Percentiles rank a stretch among this genome's conserved stretches.
These are phyloP conservation scores for Eucalyptus pumila DNA, from an alignment of 345 rosid species.

Conservation along the genomic window DNA sequence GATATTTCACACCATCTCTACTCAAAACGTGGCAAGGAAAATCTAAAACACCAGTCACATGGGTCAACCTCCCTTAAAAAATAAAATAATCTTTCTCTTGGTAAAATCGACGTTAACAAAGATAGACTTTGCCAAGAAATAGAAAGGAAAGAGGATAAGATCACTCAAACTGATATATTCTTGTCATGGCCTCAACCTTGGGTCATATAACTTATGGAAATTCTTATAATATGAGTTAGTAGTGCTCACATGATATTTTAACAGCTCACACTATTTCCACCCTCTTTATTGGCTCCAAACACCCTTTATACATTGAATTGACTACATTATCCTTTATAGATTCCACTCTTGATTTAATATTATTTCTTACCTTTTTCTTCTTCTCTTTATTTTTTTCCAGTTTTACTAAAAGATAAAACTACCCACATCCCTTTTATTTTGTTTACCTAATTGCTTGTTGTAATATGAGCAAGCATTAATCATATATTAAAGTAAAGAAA, in stretches of 20 bases:
- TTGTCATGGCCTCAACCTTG: neutral
- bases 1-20: neutral
- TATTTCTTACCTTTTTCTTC: too few relatives aligned
- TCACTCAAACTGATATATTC: neutral
- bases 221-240: neutral
- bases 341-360: too few relatives aligned
- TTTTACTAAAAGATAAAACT: too few relatives aligned
- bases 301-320: too few relatives aligned
- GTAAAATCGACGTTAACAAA: neutral
- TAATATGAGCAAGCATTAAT: too few relatives aligned
- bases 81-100: neutral
- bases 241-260: neutral
- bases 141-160: neutral
- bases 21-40: neutral
- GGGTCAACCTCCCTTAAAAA: neutral
- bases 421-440: too few relatives aligned
- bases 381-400: too few relatives aligned
- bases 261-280: neutral
- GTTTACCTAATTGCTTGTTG: too few relatives aligned
- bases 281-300: too few relatives aligned
- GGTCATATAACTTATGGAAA: neutral
- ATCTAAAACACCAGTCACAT: neutral
- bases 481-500: too few relatives aligned
- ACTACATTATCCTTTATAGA: too few relatives aligned
- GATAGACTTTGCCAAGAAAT: neutral